Evolutionary conservation across 2,329 filamentous ascomycete genomes (phyloP), one percentile per base, ranked within the genome.

Genomic region (Cadophora luteo-olivacea): DNA sequence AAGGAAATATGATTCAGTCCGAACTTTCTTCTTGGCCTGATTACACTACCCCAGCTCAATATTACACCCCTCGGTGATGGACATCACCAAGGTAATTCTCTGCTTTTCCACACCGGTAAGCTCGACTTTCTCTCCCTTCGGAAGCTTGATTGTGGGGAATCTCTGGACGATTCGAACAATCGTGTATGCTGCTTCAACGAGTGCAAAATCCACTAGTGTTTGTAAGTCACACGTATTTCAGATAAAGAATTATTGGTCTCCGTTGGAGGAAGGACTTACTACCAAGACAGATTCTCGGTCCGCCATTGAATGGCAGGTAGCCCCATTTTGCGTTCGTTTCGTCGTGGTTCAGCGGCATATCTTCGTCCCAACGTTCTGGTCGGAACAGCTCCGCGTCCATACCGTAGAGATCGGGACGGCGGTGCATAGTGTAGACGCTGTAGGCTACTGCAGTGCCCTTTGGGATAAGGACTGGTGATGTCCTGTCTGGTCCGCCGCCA

Each of bases 241-340:
- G 29, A 5, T 29, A 29, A 29, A 29, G 3, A 29, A 29, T 29
- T 29, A 5, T 29, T 29, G 29, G 5, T 29, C 29, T 29, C 29
- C 29, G 29, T 55, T 33, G 29, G 24, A 55, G 29, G 12, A 6
- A 41, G 24, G 11, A 65, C 76, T 69, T 71, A 74, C 32, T 77
- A 70, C 92, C 92, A 0, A 95, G 91, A 67, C 90, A 92, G 0
- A 89, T 84, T 4, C 91, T 80, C 0, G 90, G 89, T 0, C 90
- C 90, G 29, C 88, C 82, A 72, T 89, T 92, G 75, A 95, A 96
- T 0, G 90, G 90, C 45, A 92, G 89, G 68, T 92, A 93, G 0
- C 91, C 92, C 79, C 94, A 92, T 57, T 86, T 80, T 22, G 68
- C 62, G 16, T 61, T 62, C 29, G 52, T 62, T 0, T 60, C 64